phyloP scores from a whole-genome alignment of 139 green algal species.

The Coelastrella sp. region DNA sequence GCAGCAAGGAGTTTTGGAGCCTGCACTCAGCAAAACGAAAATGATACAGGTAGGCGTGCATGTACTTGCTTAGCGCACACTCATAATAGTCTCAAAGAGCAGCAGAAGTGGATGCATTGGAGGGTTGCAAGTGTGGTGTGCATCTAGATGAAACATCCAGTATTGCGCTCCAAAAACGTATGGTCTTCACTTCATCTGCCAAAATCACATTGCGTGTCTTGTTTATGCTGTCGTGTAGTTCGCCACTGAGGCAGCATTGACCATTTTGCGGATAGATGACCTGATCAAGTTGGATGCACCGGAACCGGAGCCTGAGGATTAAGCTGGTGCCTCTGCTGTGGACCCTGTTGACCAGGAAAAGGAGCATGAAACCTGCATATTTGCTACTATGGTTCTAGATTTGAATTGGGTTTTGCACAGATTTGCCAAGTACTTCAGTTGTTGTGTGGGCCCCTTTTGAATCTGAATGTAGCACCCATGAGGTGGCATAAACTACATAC shows the following conservation, averaged over 20 bases:
- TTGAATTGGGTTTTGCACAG: too few relatives aligned
- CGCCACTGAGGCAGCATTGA: constrained; percentile 99
- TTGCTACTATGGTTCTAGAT: too few relatives aligned
- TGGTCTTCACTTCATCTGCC: not conserved
- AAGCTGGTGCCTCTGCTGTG: too few relatives aligned
- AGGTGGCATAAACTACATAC: too few relatives aligned
- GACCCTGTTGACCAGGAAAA: too few relatives aligned
- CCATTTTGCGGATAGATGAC: constrained; percentile 99
- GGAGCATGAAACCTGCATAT: too few relatives aligned
- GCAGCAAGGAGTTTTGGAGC: constrained; percentile 96
- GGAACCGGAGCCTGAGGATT: constrained; percentile 72
- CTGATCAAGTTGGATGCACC: constrained; percentile 89
- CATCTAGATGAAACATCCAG: too few relatives aligned
- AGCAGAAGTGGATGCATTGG: not conserved
- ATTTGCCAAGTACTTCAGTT: too few relatives aligned
- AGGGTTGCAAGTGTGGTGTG: not conserved
- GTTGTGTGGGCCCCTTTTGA: too few relatives aligned
- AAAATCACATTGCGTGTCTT: not conserved
- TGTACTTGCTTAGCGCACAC: not conserved
- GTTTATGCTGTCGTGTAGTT: constrained; percentile 83
- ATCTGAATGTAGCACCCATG: too few relatives aligned
- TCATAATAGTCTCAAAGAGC: not conserved
- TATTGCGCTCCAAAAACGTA: too few relatives aligned
- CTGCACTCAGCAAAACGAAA: constrained; percentile 95
- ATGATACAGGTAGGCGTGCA: constrained; percentile 82